A percentile compares a stretch with the other conserved stretches of the same genome.
phyloP scores from a whole-genome alignment of 352 stramenopile species.

The Elongisporangium prolatum region DNA sequence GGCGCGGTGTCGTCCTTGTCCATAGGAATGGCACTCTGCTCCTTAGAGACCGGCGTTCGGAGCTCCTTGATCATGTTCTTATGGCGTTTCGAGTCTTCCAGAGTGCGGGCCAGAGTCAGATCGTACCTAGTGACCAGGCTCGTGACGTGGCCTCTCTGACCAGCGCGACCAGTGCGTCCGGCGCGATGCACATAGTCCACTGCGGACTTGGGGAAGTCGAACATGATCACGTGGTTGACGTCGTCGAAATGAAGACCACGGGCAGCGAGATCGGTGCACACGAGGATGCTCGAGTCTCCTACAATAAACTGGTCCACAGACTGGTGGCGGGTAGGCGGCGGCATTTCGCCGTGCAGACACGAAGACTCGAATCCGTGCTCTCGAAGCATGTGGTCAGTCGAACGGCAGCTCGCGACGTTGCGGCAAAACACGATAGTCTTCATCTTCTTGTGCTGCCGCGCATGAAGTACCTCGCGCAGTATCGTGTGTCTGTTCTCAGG shows the following conservation, averaged over 20 bases:
- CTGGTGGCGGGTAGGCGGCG: constrained; percentile 39
- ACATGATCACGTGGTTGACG: constrained; percentile 91
- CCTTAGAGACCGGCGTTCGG: constrained; percentile 11
- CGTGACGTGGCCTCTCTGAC: constrained; percentile 55
- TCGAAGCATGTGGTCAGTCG: constrained; percentile 80
- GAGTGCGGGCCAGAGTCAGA: constrained; percentile 47
- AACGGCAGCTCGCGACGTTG: constrained; percentile 63
- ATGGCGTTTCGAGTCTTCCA: constrained; percentile 61
- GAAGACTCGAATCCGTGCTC: constrained; percentile 60
- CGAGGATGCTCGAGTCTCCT: constrained; percentile 66
- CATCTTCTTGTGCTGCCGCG: constrained; percentile 27
- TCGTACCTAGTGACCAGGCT: constrained; percentile 78
- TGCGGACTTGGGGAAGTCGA: constrained; percentile 91
- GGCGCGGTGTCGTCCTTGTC: constrained; percentile 2
- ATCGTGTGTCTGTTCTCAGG: constrained; percentile 67
- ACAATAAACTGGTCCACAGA: constrained; percentile 51
- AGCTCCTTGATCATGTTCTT: constrained; percentile 55
- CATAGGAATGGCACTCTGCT: constrained; percentile 11
- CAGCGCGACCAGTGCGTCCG: constrained; percentile 60
- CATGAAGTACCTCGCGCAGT: constrained; percentile 47
- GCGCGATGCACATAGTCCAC: constrained; percentile 93
- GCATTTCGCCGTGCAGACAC: constrained; percentile 81
- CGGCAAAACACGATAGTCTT: constrained; percentile 81
- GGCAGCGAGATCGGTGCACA: constrained; percentile 92
- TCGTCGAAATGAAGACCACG: constrained; percentile 88